Percentiles rank a stretch among this genome's conserved stretches.
Evolutionary conservation across 345 rosid genomes (phyloP).

Genomic region (Xanthoceras sorbifolium): DNA sequence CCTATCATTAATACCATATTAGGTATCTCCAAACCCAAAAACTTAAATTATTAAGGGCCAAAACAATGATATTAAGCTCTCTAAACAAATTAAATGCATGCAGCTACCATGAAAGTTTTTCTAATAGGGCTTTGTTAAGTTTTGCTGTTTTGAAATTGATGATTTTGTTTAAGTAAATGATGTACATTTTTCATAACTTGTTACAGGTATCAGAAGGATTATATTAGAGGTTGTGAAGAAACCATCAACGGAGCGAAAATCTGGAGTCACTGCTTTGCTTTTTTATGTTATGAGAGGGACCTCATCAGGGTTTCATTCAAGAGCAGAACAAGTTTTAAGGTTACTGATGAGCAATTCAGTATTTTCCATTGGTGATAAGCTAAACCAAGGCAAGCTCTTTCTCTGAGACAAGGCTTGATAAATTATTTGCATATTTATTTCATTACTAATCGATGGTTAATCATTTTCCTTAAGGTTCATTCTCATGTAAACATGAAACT

Average conservation of each 20-base stretch:
- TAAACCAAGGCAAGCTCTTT: constrained; percentile 54
- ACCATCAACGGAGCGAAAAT: constrained; percentile 44
- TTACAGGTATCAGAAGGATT: constrained; percentile 61
- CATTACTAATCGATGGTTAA: neutral
- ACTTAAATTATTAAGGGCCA: too few species aligned
- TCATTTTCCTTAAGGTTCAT: neutral
- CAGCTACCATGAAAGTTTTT: too few species aligned
- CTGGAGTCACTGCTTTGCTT: constrained; percentile 67
- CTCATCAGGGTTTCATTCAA: constrained; percentile 63
- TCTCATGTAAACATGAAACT: neutral
- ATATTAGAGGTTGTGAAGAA: constrained; percentile 66
- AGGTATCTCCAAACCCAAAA: too few species aligned
- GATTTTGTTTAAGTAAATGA: constrained; percentile 5
- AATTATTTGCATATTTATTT: neutral
- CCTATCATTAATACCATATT: too few species aligned
- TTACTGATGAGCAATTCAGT: constrained; percentile 54
- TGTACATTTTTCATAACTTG: constrained; percentile 13
- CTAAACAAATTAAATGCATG: too few species aligned
- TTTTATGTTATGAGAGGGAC: constrained; percentile 69
- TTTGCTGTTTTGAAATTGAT: neutral
- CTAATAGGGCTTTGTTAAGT: neutral
- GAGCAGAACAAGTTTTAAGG: constrained; percentile 52
- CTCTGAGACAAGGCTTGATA: constrained; percentile 2
- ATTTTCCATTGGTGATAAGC: constrained; percentile 52
- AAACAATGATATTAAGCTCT: too few species aligned